Evolutionary conservation across 352 stramenopile species (phyloP).

Genomic region (Saprolegnia diclina): DNA sequence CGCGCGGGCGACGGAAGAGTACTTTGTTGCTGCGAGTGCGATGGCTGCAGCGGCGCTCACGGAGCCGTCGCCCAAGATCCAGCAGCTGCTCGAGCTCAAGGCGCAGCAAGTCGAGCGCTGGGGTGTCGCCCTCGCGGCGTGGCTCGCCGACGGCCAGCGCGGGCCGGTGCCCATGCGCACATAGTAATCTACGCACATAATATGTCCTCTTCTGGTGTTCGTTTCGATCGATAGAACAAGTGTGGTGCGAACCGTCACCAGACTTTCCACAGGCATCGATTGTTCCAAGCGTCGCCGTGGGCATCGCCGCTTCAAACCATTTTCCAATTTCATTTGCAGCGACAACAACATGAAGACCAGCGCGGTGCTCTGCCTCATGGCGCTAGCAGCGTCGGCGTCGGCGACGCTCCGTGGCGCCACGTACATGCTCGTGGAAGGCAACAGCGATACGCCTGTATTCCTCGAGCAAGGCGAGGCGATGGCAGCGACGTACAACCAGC

Average conservation of each 20-base stretch:
- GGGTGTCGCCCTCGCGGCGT: not conserved
- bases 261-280: too few relatives aligned
- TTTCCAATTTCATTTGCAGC: not conserved
- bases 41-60: not conserved
- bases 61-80: slow-evolving; percentile 9
- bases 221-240: not conserved
- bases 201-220: not conserved
- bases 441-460: not conserved
- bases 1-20: slow-evolving; percentile 4
- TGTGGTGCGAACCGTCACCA: not conserved
- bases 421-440: not conserved
- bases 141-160: not conserved
- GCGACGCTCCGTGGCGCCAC: not conserved
- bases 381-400: not conserved
- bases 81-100: slow-evolving; percentile 1
- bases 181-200: not conserved
- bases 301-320: too few relatives aligned
- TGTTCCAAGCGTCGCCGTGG: too few relatives aligned
- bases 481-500: not conserved
- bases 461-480: not conserved
- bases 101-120: slow-evolving; percentile 11
- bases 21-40: slow-evolving; percentile 10
- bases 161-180: not conserved
- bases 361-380: not conserved
- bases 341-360: not conserved